Evolutionary conservation across 345 rosid genomes (phyloP), one percentile per base, ranked within the genome.

Genomic region (Eucalyptus coolabah): DNA sequence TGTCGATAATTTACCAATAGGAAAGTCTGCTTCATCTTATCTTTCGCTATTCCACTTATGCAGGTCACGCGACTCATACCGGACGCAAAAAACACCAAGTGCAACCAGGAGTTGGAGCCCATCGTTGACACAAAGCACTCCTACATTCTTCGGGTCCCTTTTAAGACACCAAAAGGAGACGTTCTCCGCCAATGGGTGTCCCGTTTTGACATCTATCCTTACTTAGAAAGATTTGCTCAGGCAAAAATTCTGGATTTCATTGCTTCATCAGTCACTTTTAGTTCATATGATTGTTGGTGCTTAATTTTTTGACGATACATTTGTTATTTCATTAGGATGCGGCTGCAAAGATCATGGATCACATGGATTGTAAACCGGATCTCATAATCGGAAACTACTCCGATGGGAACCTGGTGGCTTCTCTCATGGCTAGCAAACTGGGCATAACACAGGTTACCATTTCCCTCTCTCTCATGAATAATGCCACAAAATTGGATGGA

Each of bases 301-400:
- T 37, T 77, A 37, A 6, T 19, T 77, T 37, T 77, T 40, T 53
- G 59, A 21, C 14, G 28, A 77, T 37, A 40, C 83, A 37, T 77
- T 37, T 37, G 86, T 18, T 18, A 56, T 32, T 54, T 24, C 86
- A 83, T 3, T 87, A 97, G 97, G 99, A 97, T 87, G 97, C 97
- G 28, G 91, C 95, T 24, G 92, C 87, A 28, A 95, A 94, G 94
- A 91, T 98, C 90, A 94, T 95, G 50, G 95, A 96, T 56, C 92
- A 88, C 63, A 91, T 96, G 88, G 95, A 92, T 17, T 91, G 98
- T 86, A 96, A 97, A 86, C 99, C 99, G 12, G 97, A 98, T 87
- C 99, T 98, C 88, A 93, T 98, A 87, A 96, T 98, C 3, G 99
- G 99, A 87, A 98, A 98, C 94, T 98, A 97, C 92, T 95, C 94